A percentile compares a stretch with the other conserved stretches of the same genome.
Evolutionary conservation across 805 yeast species (phyloP).

Genomic region (Zygoascus tannicola): DNA sequence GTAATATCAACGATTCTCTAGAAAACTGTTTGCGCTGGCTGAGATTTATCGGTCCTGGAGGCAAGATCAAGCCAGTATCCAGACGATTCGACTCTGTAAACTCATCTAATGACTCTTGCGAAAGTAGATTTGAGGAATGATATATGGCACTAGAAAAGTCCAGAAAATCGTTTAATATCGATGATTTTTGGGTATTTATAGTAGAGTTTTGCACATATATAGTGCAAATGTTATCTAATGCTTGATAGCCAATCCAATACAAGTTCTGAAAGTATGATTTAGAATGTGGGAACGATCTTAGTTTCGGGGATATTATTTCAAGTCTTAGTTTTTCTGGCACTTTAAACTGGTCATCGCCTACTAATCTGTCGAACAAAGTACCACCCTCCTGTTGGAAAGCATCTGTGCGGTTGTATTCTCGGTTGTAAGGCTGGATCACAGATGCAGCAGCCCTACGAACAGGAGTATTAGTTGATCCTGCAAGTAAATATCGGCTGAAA

Average conservation of each 20-base stretch:
- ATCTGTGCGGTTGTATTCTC: neutral
- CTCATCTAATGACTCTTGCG: neutral
- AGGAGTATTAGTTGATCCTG: too few relatives aligned
- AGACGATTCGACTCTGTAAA: neutral
- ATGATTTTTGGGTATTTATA: neutral
- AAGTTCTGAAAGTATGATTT: slow-evolving; percentile 3
- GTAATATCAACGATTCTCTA: neutral
- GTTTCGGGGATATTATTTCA: slow-evolving; percentile 8
- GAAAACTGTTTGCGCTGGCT: neutral
- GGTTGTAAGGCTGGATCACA: neutral
- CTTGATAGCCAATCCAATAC: neutral
- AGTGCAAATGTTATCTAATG: slow-evolving; percentile 3
- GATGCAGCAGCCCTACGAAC: too few relatives aligned
- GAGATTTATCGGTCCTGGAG: neutral
- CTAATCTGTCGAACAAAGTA: slow-evolving; percentile 1
- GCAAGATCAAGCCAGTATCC: neutral
- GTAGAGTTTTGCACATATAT: slow-evolving; percentile 1
- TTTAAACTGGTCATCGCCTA: slow-evolving; percentile 6
- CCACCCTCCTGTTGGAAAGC: slow-evolving; percentile 3
- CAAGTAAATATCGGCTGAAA: too few relatives aligned
- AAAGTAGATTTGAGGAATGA: neutral
- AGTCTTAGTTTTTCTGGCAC: slow-evolving; percentile 7
- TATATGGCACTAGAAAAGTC: neutral
- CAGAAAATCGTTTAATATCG: neutral
- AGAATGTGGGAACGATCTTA: slow-evolving; percentile 3